These are phyloP conservation scores for Aspergillus sp. DNA, from an alignment of 2,329 filamentous ascomycete genomes.

Conservation along the genomic window DNA sequence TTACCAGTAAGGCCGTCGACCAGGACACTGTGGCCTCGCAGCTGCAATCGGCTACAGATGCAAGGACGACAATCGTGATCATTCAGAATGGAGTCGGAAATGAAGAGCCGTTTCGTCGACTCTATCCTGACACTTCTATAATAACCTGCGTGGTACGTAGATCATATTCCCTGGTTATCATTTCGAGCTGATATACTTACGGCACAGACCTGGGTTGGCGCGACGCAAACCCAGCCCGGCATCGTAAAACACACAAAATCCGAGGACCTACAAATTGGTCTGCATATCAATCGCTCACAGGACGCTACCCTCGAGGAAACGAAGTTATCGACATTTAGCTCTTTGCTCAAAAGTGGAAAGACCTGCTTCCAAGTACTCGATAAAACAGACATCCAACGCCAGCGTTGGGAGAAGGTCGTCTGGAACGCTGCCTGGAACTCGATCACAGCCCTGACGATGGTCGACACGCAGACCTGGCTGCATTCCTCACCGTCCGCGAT, in stretches of 20 bases:
- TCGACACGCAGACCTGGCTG: conserved; percentile 38
- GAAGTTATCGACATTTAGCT: conserved; percentile 36
- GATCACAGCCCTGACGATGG: conserved; percentile 35
- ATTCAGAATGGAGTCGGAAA: conserved; percentile 38
- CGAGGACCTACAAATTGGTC: conserved; percentile 49
- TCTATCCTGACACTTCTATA: conserved; percentile 25
- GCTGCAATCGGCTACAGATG: conserved; percentile 29
- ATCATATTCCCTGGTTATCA: not conserved
- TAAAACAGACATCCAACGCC: conserved; percentile 25
- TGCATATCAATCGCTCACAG: conserved; percentile 37
- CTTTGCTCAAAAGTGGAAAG: conserved; percentile 34
- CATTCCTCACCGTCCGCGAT: conserved; percentile 33
- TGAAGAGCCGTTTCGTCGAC: conserved; percentile 30
- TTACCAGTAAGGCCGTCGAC: conserved; percentile 36
- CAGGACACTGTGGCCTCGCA: conserved; percentile 32
- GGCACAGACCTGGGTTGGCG: conserved; percentile 40
- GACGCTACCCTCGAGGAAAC: conserved; percentile 24
- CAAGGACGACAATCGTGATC: conserved; percentile 29
- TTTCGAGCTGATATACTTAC: no score
- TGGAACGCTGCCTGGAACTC: conserved; percentile 39
- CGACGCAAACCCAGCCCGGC: conserved; percentile 44
- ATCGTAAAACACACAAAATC: conserved; percentile 44
- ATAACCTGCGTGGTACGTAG: conserved; percentile 37
- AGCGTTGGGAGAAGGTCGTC: conserved; percentile 36
- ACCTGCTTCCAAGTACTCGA: conserved; percentile 31